phyloP scores from a whole-genome alignment of 2,329 filamentous ascomycete species.

The Fusarium chaquense region DNA sequence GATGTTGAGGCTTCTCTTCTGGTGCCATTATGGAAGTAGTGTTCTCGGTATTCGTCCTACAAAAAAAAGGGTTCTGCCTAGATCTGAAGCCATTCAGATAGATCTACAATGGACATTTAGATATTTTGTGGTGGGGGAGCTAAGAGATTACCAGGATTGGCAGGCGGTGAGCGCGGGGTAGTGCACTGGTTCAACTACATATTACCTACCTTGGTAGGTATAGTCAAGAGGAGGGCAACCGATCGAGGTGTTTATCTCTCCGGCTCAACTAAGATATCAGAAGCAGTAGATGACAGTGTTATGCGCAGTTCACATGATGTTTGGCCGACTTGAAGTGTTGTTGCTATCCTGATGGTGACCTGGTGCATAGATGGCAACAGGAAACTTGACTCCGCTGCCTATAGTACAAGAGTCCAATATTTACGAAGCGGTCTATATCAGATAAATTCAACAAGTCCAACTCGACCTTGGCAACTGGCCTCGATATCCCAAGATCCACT shows the following conservation, averaged over 20 bases:
- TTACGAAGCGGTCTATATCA: neutral
- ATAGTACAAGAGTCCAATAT: neutral
- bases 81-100: conserved; percentile 27
- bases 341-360: neutral
- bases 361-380: neutral
- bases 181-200: neutral
- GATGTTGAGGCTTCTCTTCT: conserved; percentile 66
- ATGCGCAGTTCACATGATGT: neutral
- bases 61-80: neutral
- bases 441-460: neutral
- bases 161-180: conserved; percentile 45
- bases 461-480: neutral
- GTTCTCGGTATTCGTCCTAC: neutral
- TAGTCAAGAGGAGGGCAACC: neutral
- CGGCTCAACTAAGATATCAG: neutral
- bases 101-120: neutral
- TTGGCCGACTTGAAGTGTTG: neutral
- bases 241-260: neutral
- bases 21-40: conserved; percentile 32
- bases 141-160: conserved; percentile 31
- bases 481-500: neutral
- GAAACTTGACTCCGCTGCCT: too few species aligned
- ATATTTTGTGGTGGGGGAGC: conserved; percentile 43
- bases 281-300: neutral
- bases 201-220: too few species aligned